phyloP scores from a whole-genome alignment of 2,329 filamentous ascomycete species.

The Esteya vermicola region DNA sequence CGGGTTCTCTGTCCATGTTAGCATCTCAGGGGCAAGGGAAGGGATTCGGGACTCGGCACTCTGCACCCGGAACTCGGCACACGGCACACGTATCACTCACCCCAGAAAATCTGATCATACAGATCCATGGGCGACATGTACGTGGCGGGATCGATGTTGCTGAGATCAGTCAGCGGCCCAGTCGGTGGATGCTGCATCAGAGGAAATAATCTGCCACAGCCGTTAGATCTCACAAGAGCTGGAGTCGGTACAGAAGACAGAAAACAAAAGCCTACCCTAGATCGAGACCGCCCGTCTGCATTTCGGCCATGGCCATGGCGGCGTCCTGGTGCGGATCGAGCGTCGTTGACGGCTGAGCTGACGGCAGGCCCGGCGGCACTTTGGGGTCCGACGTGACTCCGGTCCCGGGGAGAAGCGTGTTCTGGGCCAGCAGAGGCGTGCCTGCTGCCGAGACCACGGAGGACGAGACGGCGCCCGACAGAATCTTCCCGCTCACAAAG shows the following conservation, averaged over 20 bases:
- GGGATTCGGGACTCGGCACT: too few relatives aligned
- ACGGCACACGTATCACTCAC: too few relatives aligned
- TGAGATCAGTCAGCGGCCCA: conserved; percentile 23
- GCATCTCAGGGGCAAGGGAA: too few relatives aligned
- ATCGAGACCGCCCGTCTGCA: conserved; percentile 38
- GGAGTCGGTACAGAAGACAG: background rate
- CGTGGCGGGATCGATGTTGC: conserved; percentile 36
- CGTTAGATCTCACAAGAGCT: background rate
- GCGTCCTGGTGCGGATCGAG: conserved; percentile 45
- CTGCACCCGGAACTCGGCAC: too few relatives aligned
- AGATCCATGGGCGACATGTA: conserved; percentile 55
- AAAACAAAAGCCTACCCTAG: conserved; percentile 5
- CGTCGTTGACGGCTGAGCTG: conserved; percentile 13
- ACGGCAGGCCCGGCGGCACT: background rate
- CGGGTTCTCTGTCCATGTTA: conserved; percentile 45
- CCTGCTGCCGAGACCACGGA: background rate
- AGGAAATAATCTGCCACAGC: conserved; percentile 13
- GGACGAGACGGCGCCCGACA: background rate
- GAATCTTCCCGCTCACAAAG: background rate
- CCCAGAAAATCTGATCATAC: conserved; percentile 55
- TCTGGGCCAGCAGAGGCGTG: background rate
- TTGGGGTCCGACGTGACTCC: background rate
- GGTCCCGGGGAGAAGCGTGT: background rate
- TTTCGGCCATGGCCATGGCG: conserved; percentile 49
- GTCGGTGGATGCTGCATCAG: conserved; percentile 17